Percentiles rank a stretch among this genome's conserved stretches.
phyloP scores from a whole-genome alignment of 1,284 basidiomycete species.

The Sporisorium scitamineum region DNA sequence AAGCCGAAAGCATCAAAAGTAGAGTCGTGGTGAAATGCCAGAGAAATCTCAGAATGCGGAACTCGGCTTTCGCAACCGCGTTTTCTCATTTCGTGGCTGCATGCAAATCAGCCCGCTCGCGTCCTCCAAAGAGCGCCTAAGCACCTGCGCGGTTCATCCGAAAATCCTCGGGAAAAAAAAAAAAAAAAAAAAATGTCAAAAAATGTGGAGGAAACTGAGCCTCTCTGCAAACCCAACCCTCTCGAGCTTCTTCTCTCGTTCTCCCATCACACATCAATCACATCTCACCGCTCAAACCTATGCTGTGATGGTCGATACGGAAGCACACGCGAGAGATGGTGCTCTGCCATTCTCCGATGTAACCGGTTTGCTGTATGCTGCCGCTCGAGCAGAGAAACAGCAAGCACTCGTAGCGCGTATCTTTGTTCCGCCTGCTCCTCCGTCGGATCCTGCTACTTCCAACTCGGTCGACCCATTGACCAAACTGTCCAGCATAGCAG shows the following conservation, averaged over 20 bases:
- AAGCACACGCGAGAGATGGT: constrained; percentile 17
- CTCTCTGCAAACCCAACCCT: constrained; percentile 13
- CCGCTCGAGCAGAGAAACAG: constrained; percentile 41
- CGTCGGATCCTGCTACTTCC: constrained; percentile 5
- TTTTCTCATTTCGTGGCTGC: too few species aligned
- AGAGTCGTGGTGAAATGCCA: too few species aligned
- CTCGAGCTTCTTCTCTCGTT: neutral
- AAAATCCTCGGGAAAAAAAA: neutral
- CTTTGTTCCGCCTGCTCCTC: constrained; percentile 17
- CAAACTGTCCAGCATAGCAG: constrained; percentile 20
- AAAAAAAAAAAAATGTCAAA: constrained; percentile 2
- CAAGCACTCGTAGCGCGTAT: constrained; percentile 42
- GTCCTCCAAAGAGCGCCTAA: too few species aligned
- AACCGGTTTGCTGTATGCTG: constrained; percentile 28
- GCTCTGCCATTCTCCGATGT: constrained; percentile 49
- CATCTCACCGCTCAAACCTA: neutral
- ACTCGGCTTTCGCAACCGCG: neutral
- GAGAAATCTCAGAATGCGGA: neutral
- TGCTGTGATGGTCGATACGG: neutral
- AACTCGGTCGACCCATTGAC: constrained; percentile 28
- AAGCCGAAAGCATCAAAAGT: too few species aligned
- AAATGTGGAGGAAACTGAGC: constrained; percentile 36
- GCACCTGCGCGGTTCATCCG: neutral
- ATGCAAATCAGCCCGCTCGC: too few species aligned
- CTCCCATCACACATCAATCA: constrained; percentile 1